phyloP scores from a whole-genome alignment of 2,329 filamentous ascomycete genomes.

The Curvularia hawaiiensis region DNA sequence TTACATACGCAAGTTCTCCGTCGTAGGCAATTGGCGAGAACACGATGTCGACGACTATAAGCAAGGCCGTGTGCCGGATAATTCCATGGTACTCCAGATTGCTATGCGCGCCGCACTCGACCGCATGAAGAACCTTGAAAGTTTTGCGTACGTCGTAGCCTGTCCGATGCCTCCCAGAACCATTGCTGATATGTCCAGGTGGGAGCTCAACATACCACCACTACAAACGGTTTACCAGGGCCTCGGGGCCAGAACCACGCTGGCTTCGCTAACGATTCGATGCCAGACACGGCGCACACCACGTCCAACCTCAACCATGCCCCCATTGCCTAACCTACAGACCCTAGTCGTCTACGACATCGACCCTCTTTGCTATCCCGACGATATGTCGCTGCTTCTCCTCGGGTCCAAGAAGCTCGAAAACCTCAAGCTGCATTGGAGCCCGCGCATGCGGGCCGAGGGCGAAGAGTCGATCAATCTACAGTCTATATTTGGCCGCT shows the following conservation, averaged over 20 bases:
- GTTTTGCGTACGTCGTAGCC: conserved; percentile 54
- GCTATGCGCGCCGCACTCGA: conserved; percentile 64
- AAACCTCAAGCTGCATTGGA: conserved; percentile 64
- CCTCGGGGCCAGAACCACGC: conserved; percentile 52
- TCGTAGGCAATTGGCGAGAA: conserved; percentile 64
- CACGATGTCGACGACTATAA: conserved; percentile 62
- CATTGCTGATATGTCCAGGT: conserved; percentile 47
- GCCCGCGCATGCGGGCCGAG: conserved; percentile 63
- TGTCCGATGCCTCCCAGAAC: neutral
- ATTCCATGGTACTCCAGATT: conserved; percentile 67
- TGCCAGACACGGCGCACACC: conserved; percentile 63
- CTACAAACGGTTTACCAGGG: conserved; percentile 64
- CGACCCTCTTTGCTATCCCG: conserved; percentile 67
- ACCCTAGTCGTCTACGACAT: conserved; percentile 63
- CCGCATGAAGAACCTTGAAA: conserved; percentile 60
- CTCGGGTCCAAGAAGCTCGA: conserved; percentile 59
- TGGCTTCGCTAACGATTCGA: conserved; percentile 60
- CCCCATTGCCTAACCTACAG: conserved; percentile 61
- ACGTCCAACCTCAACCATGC: conserved; percentile 61
- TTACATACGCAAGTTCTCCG: conserved; percentile 58
- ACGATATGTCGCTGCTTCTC: conserved; percentile 64
- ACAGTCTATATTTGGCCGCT: conserved; percentile 62
- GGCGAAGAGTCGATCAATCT: conserved; percentile 63
- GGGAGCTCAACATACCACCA: conserved; percentile 66
- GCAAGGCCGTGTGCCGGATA: conserved; percentile 65